Evolutionary conservation across 805 yeast genomes (phyloP).

Genomic region (Maudiozyma pseudohumilis): DNA sequence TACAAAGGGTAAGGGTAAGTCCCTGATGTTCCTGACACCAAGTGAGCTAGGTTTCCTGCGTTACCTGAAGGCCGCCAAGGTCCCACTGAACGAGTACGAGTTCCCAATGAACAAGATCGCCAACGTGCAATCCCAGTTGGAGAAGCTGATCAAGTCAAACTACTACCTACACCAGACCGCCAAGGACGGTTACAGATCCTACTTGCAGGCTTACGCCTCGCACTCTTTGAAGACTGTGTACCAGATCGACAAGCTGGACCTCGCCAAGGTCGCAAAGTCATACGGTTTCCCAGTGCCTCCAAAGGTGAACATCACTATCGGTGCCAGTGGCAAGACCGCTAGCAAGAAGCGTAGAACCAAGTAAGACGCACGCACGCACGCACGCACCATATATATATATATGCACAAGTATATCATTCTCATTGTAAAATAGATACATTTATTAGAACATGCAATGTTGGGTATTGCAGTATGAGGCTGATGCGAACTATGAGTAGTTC

Average conservation of each 20-base stretch:
- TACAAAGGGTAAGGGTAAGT: conserved; percentile 78
- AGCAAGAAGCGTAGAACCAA: conserved; percentile 6
- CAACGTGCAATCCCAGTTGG: conserved; percentile 88
- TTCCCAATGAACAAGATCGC: conserved; percentile 92
- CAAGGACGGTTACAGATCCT: conserved; percentile 93
- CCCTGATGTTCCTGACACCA: conserved; percentile 91
- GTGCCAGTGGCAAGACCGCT: conserved; percentile 69
- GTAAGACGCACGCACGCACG: background rate
- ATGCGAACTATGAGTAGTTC: too few species aligned
- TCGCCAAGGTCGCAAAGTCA: conserved; percentile 89
- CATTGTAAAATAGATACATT: conserved; percentile 3
- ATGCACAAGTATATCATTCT: background rate
- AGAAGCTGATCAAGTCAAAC: conserved; percentile 81
- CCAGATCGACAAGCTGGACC: conserved; percentile 88
- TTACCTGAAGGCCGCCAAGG: conserved; percentile 92
- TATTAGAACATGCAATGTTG: too few species aligned
- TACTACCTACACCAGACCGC: conserved; percentile 94
- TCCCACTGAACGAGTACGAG: conserved; percentile 94
- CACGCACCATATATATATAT: background rate
- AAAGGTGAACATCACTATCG: conserved; percentile 90
- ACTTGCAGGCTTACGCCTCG: conserved; percentile 93
- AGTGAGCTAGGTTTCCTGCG: conserved; percentile 89
- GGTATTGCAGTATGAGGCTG: too few species aligned
- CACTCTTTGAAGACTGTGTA: conserved; percentile 95
- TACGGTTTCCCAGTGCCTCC: conserved; percentile 96